Evolutionary conservation across 1,139 yeast species (phyloP), one percentile per base, ranked within the genome.

Genomic region (Petasospora fabianii): DNA sequence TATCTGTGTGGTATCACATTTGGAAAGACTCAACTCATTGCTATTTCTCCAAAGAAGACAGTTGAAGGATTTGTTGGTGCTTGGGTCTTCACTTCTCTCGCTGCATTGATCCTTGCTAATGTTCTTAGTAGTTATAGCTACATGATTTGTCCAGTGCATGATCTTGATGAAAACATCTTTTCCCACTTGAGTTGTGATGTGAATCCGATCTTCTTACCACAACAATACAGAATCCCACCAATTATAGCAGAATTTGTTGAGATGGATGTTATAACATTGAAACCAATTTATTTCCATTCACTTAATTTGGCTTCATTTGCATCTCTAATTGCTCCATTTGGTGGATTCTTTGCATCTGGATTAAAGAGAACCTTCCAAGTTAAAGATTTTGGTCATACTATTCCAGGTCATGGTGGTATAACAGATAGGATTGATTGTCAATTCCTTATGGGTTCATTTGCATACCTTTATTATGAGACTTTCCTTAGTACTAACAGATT

Each of bases 361-460:
- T 73, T 94, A 54, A 92, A 92, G 68, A 80, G 99, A 63, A 88
- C 97, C n/a, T 90, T 92, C 67, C 85, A 94, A 55, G 90, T 90
- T 43, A 86, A 86, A 64, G 96, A 86, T 61, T 86, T 86, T 57
- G 96, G 96, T 45, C 90, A 85, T 58, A 84, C 95, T 15, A 86
- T 86, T 48, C 96, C 96, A 10, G 99, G 99, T 27, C 99, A 92
- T 59, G 99, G 99, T 46, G 99, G 99, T 50, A 80, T 92, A 50
- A 90, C 97, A 24, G 99, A 92, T 62, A 77, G 99, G 65, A 83
- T 92, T 71, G 99, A 92, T 66, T 92, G 99, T 65, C 98, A 92
- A 65, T 92, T 92, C 60, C 70, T 92, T 52, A 92, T 92, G 97
- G 99, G 98, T 10, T 87, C 96, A 30, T 92, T 92, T 60, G 77